Conservation (phyloP, 2,329 filamentous ascomycete species). For the Gaeumannomyces tritici region DNA sequence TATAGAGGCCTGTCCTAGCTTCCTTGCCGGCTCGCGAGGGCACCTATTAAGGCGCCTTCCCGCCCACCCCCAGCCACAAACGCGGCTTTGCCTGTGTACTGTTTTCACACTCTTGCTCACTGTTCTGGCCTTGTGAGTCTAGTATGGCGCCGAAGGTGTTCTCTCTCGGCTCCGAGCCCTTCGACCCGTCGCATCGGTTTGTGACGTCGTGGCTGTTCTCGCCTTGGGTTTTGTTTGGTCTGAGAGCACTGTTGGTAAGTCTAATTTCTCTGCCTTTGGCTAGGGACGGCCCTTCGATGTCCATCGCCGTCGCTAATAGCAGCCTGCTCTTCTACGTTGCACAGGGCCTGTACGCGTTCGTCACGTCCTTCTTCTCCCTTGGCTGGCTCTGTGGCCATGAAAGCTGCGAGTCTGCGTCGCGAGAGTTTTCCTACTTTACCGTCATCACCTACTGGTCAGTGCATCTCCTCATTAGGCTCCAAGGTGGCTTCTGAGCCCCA, state of each 20-base stretch:
- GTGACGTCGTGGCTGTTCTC: conserved; percentile 75
- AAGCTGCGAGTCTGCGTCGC: conserved; percentile 34
- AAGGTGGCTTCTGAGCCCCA: background rate
- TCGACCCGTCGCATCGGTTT: conserved; percentile 55
- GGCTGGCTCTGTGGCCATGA: conserved; percentile 51
- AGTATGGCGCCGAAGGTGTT: conserved; percentile 16
- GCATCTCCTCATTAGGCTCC: too few relatives aligned
- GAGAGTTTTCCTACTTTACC: conserved; percentile 75
- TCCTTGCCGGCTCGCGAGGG: background rate
- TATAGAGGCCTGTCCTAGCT: background rate
- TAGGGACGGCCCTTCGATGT: background rate
- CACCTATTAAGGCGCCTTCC: background rate
- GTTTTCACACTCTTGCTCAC: background rate
- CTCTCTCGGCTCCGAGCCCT: conserved; percentile 29
- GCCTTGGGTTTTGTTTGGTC: conserved; percentile 49
- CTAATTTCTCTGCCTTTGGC: background rate
- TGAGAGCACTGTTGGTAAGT: conserved; percentile 46
- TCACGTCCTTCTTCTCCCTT: conserved; percentile 59
- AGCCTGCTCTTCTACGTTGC: background rate
- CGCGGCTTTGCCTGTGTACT: background rate
- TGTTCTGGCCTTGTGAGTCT: too few relatives aligned
- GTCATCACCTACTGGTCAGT: conserved; percentile 62
- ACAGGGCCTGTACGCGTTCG: conserved; percentile 58
- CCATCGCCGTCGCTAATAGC: background rate
- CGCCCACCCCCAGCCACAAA: background rate